Conservation (phyloP, 2,329 filamentous ascomycete genomes). For the Basipetospora chlamydospora region DNA sequence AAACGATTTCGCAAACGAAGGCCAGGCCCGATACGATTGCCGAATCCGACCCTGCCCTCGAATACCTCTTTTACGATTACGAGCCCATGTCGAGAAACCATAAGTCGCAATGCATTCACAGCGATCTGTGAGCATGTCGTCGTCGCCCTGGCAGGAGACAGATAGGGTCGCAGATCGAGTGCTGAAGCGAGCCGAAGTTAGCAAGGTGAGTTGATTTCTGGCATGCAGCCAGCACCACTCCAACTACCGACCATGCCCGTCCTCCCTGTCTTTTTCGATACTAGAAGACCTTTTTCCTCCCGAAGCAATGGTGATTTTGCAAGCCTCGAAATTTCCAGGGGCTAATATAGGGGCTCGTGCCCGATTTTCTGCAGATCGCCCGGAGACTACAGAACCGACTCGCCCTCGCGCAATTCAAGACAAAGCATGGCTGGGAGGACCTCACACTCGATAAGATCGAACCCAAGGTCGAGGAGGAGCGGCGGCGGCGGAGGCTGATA, state of each 20-base stretch:
- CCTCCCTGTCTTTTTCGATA: background rate
- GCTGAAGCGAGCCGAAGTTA: conserved; percentile 58
- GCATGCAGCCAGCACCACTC: too few relatives aligned
- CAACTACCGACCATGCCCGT: too few relatives aligned
- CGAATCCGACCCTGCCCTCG: too few relatives aligned
- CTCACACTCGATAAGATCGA: conserved; percentile 76
- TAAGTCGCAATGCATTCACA: conserved; percentile 1
- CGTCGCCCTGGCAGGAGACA: conserved; percentile 47
- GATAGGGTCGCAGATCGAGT: conserved; percentile 54
- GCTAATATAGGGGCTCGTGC: too few relatives aligned
- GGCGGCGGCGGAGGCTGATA: conserved; percentile 55
- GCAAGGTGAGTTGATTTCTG: conserved; percentile 42
- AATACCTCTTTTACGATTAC: background rate
- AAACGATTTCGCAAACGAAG: background rate
- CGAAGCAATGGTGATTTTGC: too few relatives aligned
- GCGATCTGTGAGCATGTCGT: conserved; percentile 32
- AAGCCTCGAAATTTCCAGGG: too few relatives aligned
- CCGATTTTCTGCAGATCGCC: conserved; percentile 64
- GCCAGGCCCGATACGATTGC: too few relatives aligned
- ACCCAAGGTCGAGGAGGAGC: conserved; percentile 65
- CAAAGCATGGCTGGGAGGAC: conserved; percentile 89
- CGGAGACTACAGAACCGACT: conserved; percentile 84
- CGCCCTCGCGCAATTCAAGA: conserved; percentile 92
- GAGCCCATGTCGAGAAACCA: conserved; percentile 1
- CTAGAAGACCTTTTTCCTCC: too few relatives aligned